A percentile compares a stretch with the other conserved stretches of the same genome.
Conservation (phyloP, 176 grass and related monocot species). For the Carex scoparia region DNA sequence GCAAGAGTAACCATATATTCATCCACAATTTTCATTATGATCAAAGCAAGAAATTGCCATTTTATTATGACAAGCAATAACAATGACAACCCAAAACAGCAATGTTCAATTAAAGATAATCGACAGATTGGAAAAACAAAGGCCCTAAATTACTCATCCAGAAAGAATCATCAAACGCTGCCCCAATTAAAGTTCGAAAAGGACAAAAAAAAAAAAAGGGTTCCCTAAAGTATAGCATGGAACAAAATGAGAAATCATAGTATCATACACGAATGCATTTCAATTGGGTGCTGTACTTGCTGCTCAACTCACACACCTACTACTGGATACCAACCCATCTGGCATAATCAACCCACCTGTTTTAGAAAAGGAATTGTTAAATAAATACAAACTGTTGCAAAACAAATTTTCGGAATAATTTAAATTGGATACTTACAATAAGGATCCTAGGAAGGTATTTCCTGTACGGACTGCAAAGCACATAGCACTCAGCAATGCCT, state of each 20-base stretch:
- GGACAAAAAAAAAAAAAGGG: neutral
- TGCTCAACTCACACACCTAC: constrained; percentile 30
- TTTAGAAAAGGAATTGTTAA: constrained; percentile 29
- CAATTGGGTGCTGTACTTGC: neutral
- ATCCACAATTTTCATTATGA: neutral
- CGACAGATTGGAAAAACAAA: neutral
- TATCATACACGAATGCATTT: neutral
- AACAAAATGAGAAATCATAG: neutral
- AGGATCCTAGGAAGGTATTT: constrained; percentile 93
- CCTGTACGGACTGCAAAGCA: constrained; percentile 95
- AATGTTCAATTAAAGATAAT: neutral
- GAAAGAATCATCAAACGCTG: constrained; percentile 1
- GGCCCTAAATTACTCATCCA: neutral
- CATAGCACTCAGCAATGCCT: constrained; percentile 52
- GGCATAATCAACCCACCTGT: constrained; percentile 91
- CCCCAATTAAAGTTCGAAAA: neutral
- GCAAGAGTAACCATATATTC: neutral
- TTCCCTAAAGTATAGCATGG: neutral
- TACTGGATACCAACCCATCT: constrained; percentile 62
- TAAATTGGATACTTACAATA: constrained; percentile 54
- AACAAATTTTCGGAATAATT: neutral
- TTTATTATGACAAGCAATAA: constrained; percentile 1
- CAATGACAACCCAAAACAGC: neutral
- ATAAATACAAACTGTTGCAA: constrained; percentile 11
- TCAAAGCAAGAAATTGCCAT: neutral